Base-by-base conservation (phyloP, 176 grass and related monocot genomes). In the Triticum timopheevii region DNA sequence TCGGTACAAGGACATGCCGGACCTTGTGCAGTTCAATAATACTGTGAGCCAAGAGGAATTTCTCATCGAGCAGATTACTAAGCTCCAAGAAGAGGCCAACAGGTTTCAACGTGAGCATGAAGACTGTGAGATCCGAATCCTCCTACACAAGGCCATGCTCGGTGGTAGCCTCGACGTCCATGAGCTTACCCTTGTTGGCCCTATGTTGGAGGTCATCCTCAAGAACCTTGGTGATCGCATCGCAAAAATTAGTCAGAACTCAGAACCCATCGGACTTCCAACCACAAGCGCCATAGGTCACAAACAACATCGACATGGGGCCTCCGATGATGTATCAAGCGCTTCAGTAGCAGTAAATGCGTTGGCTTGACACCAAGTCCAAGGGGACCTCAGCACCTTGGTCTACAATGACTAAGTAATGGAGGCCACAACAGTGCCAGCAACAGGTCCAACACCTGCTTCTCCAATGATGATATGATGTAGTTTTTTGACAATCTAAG, bases 41-140 rank as follows among this genome's bases (percentile, higher is more conserved):
- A 82, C 63, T n/a, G 2, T 65, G 17, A 87, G 87, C 34, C 69
- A 70, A 11, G 86, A 86, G 34, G 65, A 79, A 0, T 87, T 89
- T 58, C 87, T 94, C 19, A 27, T 40, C 0, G 6, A 40, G 13
- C 72, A 85, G 8, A 31, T 70, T 23, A 3, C 10, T 35, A 91
- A 85, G 67, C 63, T 87, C 4, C 12, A 59, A 31, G 84, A 67
- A 1, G 77, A 90, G 27, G 22, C 80, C 11, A 1, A 27, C 2
- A 91, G 64, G 13, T 19, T 34, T 3, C 17, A 70, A 1, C 38
- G 13, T 0, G 78, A 76, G 7, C 85, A 74, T 11, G 35, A 28
- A 0, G 56, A 92, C 49, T 10, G 34, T 0, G 45, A 86, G 67
- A 70, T 61, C 3, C 13, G 2, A 3, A 7, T 64, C 8, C 42